phyloP scores from a whole-genome alignment of 257 asterid species.

The Lantana camara region DNA sequence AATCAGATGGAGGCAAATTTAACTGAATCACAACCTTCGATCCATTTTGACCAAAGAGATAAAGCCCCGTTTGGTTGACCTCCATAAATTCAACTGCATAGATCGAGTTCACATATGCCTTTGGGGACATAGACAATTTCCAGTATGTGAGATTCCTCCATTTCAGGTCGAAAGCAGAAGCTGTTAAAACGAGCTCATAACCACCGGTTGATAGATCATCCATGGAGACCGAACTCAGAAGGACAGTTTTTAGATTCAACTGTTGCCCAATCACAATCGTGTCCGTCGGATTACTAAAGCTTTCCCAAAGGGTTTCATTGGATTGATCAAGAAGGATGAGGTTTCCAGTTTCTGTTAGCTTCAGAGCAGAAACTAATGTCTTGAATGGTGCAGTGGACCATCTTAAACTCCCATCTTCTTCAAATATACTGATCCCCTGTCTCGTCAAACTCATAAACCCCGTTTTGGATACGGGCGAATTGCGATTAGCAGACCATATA shows the following conservation, averaged over 20 bases:
- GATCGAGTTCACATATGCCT: constrained; percentile 39
- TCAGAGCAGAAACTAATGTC: constrained; percentile 39
- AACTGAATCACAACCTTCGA: constrained; percentile 45
- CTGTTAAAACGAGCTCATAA: constrained; percentile 42
- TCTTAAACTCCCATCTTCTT: constrained; percentile 32
- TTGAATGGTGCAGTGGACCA: constrained; percentile 61
- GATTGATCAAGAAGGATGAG: constrained; percentile 57
- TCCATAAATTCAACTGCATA: constrained; percentile 38
- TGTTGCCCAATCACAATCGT: constrained; percentile 64
- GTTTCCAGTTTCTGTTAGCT: constrained; percentile 57
- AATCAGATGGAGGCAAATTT: constrained; percentile 40
- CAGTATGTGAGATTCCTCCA: constrained; percentile 58
- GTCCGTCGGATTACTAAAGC: constrained; percentile 63
- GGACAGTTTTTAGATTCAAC: constrained; percentile 29
- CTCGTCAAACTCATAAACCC: constrained; percentile 44
- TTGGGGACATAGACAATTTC: constrained; percentile 61
- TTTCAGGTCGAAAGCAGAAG: constrained; percentile 44
- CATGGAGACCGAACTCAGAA: constrained; percentile 37
- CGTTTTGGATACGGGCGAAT: constrained; percentile 48
- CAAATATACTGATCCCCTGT: constrained; percentile 41
- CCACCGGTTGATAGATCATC: constrained; percentile 53
- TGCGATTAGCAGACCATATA: constrained; percentile 75
- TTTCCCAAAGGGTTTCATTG: constrained; percentile 64
- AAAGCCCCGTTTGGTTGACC: constrained; percentile 59
- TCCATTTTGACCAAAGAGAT: constrained; percentile 48